Base-by-base conservation (phyloP, 306 rosid species). In the Trifolium fragiferum region DNA sequence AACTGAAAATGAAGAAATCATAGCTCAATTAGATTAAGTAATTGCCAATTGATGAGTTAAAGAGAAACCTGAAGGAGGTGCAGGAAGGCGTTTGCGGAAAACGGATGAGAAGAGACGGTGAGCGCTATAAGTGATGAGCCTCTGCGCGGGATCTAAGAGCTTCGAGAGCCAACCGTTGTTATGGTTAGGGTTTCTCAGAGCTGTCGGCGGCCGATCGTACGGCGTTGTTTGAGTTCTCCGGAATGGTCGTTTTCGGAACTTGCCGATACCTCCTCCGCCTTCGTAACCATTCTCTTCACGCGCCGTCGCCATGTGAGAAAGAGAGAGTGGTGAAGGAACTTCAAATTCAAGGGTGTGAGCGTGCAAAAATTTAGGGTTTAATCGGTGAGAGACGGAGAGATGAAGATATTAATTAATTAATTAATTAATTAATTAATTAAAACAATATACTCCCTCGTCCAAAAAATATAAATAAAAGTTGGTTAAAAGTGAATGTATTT, bases 141-240 rank as follows among this genome's bases (percentile, higher is more conserved):
- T 81, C 85, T 94, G 98, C 14, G 98, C 98, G 13, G 98, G 98
- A 94, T 94, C 95, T 58, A 91, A 90, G 7, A 94, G 70, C 87
- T 89, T 90, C 44, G 96, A 91, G 82, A 94, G 70, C 98, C 96
- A 94, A 8, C 94, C 89, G 25, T 78, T 55, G 78, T 33, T 72
- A 32, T 58, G 33, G 73, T 59, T 69, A 55, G 93, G 88, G 87
- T 86, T 89, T 70, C 96, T 80, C 2, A 91, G 54, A 44, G 88
- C 86, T 10, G 86, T 47, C 30, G 88, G 84, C 14, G 96, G 97
- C 0, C 98, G 91, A 77, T 91, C 96, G 57, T 93, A 93, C 41
- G 98, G 97, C 78, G 94, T 93, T 67, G 89, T 19, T 37, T 84
- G 93, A 1, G 71, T 43, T 75, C 79, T 83, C 38, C 92, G 80